Evolutionary conservation across 768 basidiomycete species (phyloP), one percentile per base, ranked within the genome.

Genomic region (Arthromyces matolae): DNA sequence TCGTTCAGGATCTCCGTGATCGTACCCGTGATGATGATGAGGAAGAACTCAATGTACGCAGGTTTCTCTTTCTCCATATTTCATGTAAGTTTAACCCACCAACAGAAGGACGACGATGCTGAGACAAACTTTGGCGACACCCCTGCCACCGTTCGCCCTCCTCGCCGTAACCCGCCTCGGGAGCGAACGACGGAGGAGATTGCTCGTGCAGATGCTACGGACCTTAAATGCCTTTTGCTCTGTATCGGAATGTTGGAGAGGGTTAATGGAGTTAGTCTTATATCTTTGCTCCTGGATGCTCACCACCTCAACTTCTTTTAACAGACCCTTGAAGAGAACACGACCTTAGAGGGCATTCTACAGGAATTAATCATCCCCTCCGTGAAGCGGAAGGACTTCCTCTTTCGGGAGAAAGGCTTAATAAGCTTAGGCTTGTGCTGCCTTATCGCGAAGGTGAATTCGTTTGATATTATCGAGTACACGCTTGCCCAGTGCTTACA

Each of bases 191-290:
- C 79, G 1, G 84, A 86, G 53, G 81, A 85, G 58, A 77, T 76
- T 59, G 67, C 62, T 8, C 73, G 70, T 13, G 72, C 75, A 6
- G 85, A 89, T 46, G 64, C 72, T 3, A 78, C 86, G 19, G 89
- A 96, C 54, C 49, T 91, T 23, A 73, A 85, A 23, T 93, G 90
- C 59, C 65, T 96, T 39, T 67, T 76, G 0, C 71, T 95, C 22
- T 89, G 87, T 52, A 86, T 83, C 41, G 89, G 86, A 8, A 80
- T 94, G 78, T 72, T 95, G 5, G 90, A 93, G 68, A 78, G 90
- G 7, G 88, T 94, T 13, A 84, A 92, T 55, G 77, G 87, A 16
- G 93, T 93, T 50, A 29, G 87, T 71, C 13, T 24, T 22, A 20
- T 33, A 13, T 35, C 36, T 10, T 19, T 2, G 22, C n/a, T 14